A percentile compares a stretch with the other conserved stretches of the same genome.
Conservation (phyloP, 495 filamentous ascomycete species). For the Evansstolkia leycettana region DNA sequence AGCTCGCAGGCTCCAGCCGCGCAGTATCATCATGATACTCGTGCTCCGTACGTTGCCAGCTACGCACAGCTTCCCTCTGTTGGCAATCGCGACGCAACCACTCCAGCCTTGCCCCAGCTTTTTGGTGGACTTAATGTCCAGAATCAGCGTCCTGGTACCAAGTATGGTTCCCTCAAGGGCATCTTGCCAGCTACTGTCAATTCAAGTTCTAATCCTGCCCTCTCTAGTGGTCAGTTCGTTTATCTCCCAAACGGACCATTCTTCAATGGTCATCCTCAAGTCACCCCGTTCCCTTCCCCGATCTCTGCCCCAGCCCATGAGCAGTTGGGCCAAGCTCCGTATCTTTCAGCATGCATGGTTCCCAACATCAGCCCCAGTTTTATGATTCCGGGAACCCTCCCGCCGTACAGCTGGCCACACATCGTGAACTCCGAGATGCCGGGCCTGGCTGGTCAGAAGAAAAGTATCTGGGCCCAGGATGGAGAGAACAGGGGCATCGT, state of each 20-base stretch:
- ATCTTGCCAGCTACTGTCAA: constrained; percentile 15
- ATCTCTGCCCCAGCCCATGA: constrained; percentile 13
- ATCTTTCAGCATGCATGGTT: constrained; percentile 16
- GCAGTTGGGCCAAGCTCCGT: constrained; percentile 18
- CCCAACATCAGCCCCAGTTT: constrained; percentile 9
- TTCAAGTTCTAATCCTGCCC: constrained; percentile 11
- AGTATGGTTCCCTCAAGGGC: constrained; percentile 13
- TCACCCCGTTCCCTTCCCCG: constrained; percentile 12
- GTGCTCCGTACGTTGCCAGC: constrained; percentile 15
- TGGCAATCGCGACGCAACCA: constrained; percentile 8
- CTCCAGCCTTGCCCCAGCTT: constrained; percentile 8
- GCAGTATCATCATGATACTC: constrained; percentile 14
- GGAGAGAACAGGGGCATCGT: constrained; percentile 15
- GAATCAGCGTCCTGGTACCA: constrained; percentile 14
- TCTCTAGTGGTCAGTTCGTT: constrained; percentile 19
- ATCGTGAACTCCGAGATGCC: too few species aligned
- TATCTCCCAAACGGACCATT: constrained; percentile 17
- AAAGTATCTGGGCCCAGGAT: constrained; percentile 7
- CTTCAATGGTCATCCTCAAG: constrained; percentile 13
- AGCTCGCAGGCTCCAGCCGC: constrained; percentile 8
- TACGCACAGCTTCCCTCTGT: constrained; percentile 8
- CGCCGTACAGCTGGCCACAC: constrained; percentile 20
- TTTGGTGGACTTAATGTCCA: constrained; percentile 15
- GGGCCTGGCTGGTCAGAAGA: constrained; percentile 5
- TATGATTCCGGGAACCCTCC: constrained; percentile 13